A percentile compares a stretch with the other conserved stretches of the same genome.
phyloP scores from a whole-genome alignment of 768 basidiomycete genomes.

The Agrocybe praecox region DNA sequence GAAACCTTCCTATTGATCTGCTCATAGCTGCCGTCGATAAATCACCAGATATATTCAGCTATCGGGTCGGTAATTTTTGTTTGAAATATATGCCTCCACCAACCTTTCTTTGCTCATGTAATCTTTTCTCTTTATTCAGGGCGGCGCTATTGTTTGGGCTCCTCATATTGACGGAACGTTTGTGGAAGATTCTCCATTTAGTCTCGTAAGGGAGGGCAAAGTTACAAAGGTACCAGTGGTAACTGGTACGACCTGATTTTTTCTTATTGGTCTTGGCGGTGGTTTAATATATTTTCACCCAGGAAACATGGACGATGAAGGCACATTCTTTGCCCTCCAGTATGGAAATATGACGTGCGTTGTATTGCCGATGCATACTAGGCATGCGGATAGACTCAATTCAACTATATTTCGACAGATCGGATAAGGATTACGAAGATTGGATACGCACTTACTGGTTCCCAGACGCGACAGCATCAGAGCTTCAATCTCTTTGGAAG shows the following conservation, averaged over 20 bases:
- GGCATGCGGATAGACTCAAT: too few species aligned
- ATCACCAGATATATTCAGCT: neutral
- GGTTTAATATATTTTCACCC: too few species aligned
- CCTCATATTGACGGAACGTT: constrained; percentile 53
- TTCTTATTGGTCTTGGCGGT: too few species aligned
- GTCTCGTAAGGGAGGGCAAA: constrained; percentile 39
- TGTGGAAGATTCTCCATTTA: constrained; percentile 40
- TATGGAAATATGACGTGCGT: constrained; percentile 45
- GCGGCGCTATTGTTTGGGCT: constrained; percentile 43
- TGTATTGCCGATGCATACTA: too few species aligned
- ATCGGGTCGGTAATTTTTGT: neutral
- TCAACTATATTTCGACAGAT: too few species aligned
- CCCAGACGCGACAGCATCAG: constrained; percentile 13
- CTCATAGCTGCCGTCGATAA: neutral
- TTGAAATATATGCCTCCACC: too few species aligned
- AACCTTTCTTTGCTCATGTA: neutral
- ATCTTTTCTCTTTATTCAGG: neutral
- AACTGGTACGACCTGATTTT: constrained; percentile 27
- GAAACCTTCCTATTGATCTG: neutral
- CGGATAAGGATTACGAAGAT: constrained; percentile 17
- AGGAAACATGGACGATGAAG: constrained; percentile 51
- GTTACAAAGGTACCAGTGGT: constrained; percentile 52
- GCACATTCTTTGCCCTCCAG: constrained; percentile 44
- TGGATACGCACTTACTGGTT: constrained; percentile 19
- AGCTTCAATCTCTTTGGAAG: constrained; percentile 6